Percentiles rank a stretch among this genome's conserved stretches.
These are phyloP conservation scores for Aspergillus cristatus DNA, from an alignment of 495 filamentous ascomycete genomes.

Conservation along the genomic window DNA sequence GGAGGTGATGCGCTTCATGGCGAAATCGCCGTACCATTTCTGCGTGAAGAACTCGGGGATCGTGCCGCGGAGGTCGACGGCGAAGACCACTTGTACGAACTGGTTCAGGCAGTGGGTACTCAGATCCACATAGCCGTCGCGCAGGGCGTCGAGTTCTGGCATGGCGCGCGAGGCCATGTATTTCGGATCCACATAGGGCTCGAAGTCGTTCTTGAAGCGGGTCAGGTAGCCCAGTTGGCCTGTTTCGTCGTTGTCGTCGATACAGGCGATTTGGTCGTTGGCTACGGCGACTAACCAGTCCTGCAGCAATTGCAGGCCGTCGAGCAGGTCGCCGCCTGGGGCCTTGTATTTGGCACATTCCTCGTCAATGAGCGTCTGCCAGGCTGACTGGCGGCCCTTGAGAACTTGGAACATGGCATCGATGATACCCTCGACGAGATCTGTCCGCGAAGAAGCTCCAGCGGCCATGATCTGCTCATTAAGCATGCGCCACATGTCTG, in stretches of 20 bases:
- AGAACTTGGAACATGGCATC: slow-evolving; percentile 88
- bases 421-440: slow-evolving; percentile 86
- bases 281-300: slow-evolving; percentile 95
- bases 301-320: slow-evolving; percentile 72
- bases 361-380: slow-evolving; percentile 82
- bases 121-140: slow-evolving; percentile 88
- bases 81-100: slow-evolving; percentile 78
- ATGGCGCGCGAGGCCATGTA: slow-evolving; percentile 64
- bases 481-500: slow-evolving; percentile 96
- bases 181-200: slow-evolving; percentile 64
- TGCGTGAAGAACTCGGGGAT: slow-evolving; percentile 85
- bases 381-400: slow-evolving; percentile 66
- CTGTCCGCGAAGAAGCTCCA: slow-evolving; percentile 66
- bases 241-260: slow-evolving; percentile 70
- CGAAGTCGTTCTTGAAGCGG: slow-evolving; percentile 70
- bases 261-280: slow-evolving; percentile 97
- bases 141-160: slow-evolving; percentile 62
- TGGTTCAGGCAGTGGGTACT: slow-evolving; percentile 80
- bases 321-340: slow-evolving; percentile 50
- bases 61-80: slow-evolving; percentile 71
- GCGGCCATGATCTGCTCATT: slow-evolving; percentile 81
- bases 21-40: slow-evolving; percentile 73
- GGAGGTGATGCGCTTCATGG: slow-evolving; percentile 79
- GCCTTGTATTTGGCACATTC: slow-evolving; percentile 64
- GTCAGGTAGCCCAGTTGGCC: slow-evolving; percentile 67